Evolutionary conservation across 352 stramenopile genomes (phyloP), one percentile per base, ranked within the genome.

Genomic region (Hyaloperonospora arabidopsidis): DNA sequence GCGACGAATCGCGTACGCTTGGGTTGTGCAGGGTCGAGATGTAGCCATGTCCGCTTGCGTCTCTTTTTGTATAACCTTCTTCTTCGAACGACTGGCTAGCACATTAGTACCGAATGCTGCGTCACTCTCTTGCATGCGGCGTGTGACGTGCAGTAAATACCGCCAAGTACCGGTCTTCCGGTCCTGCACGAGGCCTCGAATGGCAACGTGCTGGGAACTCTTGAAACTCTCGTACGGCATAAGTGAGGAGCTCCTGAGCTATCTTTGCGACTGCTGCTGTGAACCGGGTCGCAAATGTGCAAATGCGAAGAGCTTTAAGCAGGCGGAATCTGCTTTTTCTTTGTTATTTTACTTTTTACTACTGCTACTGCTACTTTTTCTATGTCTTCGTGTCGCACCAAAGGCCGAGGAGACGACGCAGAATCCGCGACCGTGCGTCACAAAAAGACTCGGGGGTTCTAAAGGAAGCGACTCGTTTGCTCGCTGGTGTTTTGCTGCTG

Each of bases 151-250:
- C 39, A 87, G 61, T 25, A 86, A 45, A 67, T 84, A 87, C 59
- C 84, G 79, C 77, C 77, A 87, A 10, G 72, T 76, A 55, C 75
- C 76, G 11, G 74, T 86, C 36, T 69, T 63, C 14, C 67, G 54
- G 57, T 87, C 77, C 56, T 86, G 75, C 50, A 80, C 70, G n/a
- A 87, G 74, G n/a, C 78, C 70, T 29, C 74, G 77, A 67, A 87
- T 87, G 43, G 69, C 57, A 36, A 81, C 75, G 47, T 76, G 68
- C 46, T 87, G 73, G 57, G 76, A 72, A 23, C 68, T 78, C 41
- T 72, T 75, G 57, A 88, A 88, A 68, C 78, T 88, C 57, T 88
- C 78, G 78, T 88, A 88, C 25, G 75, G 75, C 78, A 88, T 88
- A 8, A 43, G 38, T 15, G 35, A 41, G 25, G 3, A 7, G 7